A percentile compares a stretch with the other conserved stretches of the same genome.
Conservation (phyloP, 768 basidiomycete species). For the Glaciozyma antarctica region DNA sequence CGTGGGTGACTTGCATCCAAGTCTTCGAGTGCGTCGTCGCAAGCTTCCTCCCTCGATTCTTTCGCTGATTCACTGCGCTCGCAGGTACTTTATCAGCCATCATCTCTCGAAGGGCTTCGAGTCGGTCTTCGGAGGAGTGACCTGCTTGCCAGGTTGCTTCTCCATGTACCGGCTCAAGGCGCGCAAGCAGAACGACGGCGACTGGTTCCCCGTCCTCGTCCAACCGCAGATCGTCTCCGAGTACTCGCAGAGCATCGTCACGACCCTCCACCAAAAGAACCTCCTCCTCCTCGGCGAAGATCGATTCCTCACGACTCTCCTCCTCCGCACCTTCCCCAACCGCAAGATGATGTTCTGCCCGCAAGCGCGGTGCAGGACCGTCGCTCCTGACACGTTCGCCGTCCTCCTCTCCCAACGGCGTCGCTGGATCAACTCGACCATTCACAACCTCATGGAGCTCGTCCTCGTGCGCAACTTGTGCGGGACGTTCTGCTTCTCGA, state of each 20-base stretch:
- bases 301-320: conserved; percentile 93
- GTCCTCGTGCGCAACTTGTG: conserved; percentile 92
- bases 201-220: conserved; percentile 94
- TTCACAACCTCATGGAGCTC: conserved; percentile 98
- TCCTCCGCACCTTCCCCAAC: conserved; percentile 92
- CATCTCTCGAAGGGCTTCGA: conserved; percentile 98
- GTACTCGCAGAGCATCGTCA: conserved; percentile 88
- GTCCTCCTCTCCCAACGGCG: conserved; percentile 91
- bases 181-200: conserved; percentile 72
- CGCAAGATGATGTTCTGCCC: conserved; percentile 99
- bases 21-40: conserved; percentile 57
- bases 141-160: conserved; percentile 98
- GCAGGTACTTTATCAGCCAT: conserved; percentile 87
- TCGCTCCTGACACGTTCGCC: conserved; percentile 90
- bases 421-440: conserved; percentile 98
- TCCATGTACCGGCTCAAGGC: conserved; percentile 99
- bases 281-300: conserved; percentile 92
- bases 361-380: conserved; percentile 85
- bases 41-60: background rate
- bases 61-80: background rate
- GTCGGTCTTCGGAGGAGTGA: conserved; percentile 97
- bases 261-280: conserved; percentile 95
- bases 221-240: conserved; percentile 96
- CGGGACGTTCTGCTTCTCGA: conserved; percentile 99
- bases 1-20: conserved; percentile 97